A percentile compares a stretch with the other conserved stretches of the same genome.
phyloP scores from a whole-genome alignment of 768 basidiomycete species.

The Tubosaeta sp. region DNA sequence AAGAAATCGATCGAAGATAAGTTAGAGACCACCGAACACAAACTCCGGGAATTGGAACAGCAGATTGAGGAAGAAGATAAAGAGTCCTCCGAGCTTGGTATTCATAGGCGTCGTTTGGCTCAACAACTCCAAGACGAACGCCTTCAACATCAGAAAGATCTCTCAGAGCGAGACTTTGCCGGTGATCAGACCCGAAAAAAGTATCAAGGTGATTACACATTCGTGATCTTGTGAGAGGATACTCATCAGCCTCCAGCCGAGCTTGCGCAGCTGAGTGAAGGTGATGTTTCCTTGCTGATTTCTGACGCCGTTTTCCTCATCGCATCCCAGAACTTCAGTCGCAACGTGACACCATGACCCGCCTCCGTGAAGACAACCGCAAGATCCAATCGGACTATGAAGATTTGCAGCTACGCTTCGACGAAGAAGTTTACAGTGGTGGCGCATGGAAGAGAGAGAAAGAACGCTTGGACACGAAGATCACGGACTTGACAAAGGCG shows the following conservation, averaged over 20 bases:
- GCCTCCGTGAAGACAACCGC: slow-evolving; percentile 75
- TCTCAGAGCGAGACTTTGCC: slow-evolving; percentile 74
- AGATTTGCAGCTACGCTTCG: slow-evolving; percentile 66
- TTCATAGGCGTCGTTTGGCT: slow-evolving; percentile 61
- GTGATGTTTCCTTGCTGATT: slow-evolving; percentile 29
- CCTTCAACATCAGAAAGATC: slow-evolving; percentile 73
- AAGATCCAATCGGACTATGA: slow-evolving; percentile 75
- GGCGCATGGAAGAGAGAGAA: slow-evolving; percentile 86
- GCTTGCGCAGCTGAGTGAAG: slow-evolving; percentile 76
- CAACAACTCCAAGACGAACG: slow-evolving; percentile 78
- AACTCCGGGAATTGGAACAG: slow-evolving; percentile 54
- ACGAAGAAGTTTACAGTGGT: slow-evolving; percentile 74
- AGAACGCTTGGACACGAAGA: slow-evolving; percentile 82
- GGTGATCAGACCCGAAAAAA: slow-evolving; percentile 81
- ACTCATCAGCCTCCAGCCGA: slow-evolving; percentile 46
- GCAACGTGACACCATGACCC: slow-evolving; percentile 70
- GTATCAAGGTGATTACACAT: slow-evolving; percentile 59
- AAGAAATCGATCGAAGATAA: slow-evolving; percentile 48
- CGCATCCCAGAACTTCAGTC: slow-evolving; percentile 60
- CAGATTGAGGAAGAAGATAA: slow-evolving; percentile 66
- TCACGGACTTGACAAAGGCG: slow-evolving; percentile 66
- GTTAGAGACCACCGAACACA: slow-evolving; percentile 47
- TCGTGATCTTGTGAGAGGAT: slow-evolving; percentile 1
- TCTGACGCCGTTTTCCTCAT: slow-evolving; percentile 5
- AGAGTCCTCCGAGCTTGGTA: slow-evolving; percentile 59